Conservation (phyloP, 768 basidiomycete species). For the Sporobolomyces pararoseus region DNA sequence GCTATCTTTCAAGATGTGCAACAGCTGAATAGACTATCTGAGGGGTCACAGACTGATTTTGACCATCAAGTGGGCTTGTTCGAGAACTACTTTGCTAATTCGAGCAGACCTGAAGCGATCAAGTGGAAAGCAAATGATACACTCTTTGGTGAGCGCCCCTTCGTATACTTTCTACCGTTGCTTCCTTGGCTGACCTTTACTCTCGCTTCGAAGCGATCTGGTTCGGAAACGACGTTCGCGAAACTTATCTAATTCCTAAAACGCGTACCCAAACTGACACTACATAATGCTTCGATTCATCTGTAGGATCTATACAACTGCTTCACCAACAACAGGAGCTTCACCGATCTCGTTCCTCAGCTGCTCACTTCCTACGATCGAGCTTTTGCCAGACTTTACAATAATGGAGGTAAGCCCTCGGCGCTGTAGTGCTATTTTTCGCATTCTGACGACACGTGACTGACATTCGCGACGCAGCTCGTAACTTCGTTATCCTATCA, state of each 20-base stretch:
- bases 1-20: neutral
- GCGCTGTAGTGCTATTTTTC: neutral
- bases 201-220: neutral
- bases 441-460: no score
- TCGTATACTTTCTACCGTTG: no score
- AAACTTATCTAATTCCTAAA: neutral
- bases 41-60: neutral
- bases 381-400: neutral
- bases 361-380: neutral
- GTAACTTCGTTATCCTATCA: neutral
- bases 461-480: neutral
- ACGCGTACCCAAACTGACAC: neutral
- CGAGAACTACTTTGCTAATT: neutral
- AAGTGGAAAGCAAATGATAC: neutral
- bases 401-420: neutral
- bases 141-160: neutral
- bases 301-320: conserved; percentile 4
- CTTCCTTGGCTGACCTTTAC: no score
- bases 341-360: neutral
- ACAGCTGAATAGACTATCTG: neutral
- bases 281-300: neutral
- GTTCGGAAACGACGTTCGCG: neutral
- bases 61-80: neutral
- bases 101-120: no score
- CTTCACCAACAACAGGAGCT: neutral